Evolutionary conservation across 202 grass and related monocot species (phyloP).

Genomic region (Zoysia matrella): DNA sequence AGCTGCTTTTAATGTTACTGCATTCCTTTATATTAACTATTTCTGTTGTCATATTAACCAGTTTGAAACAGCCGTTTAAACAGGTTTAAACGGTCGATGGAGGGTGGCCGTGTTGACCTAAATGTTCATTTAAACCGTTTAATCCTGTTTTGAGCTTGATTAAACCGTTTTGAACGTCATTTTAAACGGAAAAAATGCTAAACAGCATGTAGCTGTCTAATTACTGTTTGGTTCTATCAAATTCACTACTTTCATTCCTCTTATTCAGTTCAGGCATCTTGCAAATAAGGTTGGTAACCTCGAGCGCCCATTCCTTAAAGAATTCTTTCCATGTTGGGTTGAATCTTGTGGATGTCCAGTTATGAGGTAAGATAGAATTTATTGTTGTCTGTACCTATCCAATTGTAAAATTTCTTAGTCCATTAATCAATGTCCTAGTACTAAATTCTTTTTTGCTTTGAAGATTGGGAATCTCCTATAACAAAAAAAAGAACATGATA

Average conservation of each 20-base stretch:
- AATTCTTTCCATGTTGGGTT: no score
- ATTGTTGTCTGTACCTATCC: slow-evolving; percentile 17
- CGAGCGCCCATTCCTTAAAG: slow-evolving; percentile 72
- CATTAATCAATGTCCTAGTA: slow-evolving; percentile 11
- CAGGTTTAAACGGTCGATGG: no score
- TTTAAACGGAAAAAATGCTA: no score
- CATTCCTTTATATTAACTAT: background rate
- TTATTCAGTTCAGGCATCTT: slow-evolving; percentile 95
- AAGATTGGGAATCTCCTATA: no score
- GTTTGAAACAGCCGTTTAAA: no score
- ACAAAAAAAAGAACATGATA: no score
- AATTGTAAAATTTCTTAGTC: slow-evolving; percentile 14
- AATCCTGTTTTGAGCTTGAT: no score
- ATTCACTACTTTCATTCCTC: slow-evolving; percentile 52
- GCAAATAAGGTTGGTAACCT: slow-evolving; percentile 98
- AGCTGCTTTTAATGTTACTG: slow-evolving; percentile 24
- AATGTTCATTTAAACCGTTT: no score
- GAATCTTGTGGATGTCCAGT: no score
- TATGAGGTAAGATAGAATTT: slow-evolving; percentile 55
- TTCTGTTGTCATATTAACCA: background rate
- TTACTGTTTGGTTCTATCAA: background rate
- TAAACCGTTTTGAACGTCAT: no score
- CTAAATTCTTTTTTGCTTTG: slow-evolving; percentile 43
- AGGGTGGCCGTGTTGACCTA: no score
- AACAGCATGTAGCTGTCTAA: no score